phyloP scores from a whole-genome alignment of 768 basidiomycete species.

The Candolleomyces efflorescens region DNA sequence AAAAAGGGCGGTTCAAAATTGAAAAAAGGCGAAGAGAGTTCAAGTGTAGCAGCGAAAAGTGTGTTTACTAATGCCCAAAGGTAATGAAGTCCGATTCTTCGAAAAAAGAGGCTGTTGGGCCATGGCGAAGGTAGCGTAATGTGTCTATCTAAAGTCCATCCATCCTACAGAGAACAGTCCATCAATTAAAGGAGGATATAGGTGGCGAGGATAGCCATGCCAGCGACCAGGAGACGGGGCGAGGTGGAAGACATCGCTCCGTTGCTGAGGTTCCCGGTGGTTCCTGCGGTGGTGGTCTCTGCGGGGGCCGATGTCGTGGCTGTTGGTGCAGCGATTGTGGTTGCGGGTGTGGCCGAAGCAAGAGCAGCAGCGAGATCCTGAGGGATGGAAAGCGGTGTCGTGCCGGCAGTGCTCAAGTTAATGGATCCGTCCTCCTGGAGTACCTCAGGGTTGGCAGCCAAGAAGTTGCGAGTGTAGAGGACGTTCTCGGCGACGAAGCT shows the following conservation, averaged over 20 bases:
- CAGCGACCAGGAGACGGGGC: conserved; percentile 44
- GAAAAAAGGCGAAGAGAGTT: conserved; percentile 5
- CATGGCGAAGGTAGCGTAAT: neutral
- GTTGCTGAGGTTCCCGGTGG: conserved; percentile 30
- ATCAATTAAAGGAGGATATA: conserved; percentile 45
- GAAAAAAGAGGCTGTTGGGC: neutral
- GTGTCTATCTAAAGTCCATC: neutral
- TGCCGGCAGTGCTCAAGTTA: conserved; percentile 39
- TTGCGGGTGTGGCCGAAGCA: conserved; percentile 25
- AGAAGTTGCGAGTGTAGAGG: conserved; percentile 42
- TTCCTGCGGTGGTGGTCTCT: conserved; percentile 19
- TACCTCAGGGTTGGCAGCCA: conserved; percentile 45
- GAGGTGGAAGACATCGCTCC: conserved; percentile 34
- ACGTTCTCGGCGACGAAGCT: conserved; percentile 53
- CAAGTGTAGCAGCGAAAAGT: conserved; percentile 3
- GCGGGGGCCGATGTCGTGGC: conserved; percentile 24
- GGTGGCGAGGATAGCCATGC: conserved; percentile 41
- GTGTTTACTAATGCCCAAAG: conserved; percentile 6
- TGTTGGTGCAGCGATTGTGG: conserved; percentile 21
- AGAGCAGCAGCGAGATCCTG: conserved; percentile 48
- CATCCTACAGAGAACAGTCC: neutral
- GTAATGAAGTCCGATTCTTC: conserved; percentile 18
- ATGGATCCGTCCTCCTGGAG: conserved; percentile 47
- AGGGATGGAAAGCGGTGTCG: conserved; percentile 56
- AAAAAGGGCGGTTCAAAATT: conserved; percentile 10